A percentile compares a stretch with the other conserved stretches of the same genome.
Evolutionary conservation across 192 early-diverging fungal species (phyloP).

Genomic region (Haplosporangium gracile): DNA sequence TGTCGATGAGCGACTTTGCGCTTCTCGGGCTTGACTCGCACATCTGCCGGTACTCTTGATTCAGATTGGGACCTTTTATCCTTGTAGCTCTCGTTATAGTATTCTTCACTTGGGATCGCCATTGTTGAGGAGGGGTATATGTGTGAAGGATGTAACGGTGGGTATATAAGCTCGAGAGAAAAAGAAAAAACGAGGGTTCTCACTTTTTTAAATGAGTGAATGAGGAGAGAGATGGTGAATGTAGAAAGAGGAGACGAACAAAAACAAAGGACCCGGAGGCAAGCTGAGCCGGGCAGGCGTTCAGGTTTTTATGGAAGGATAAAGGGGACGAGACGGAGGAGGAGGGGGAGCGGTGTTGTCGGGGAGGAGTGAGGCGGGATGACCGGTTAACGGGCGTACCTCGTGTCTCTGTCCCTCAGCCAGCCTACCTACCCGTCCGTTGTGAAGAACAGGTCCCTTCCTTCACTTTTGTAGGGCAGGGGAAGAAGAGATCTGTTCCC

Average conservation of each 20-base stretch:
- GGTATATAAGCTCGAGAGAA: background rate
- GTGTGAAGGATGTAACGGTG: background rate
- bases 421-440: no score
- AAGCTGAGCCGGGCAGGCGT: background rate
- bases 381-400: no score
- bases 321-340: background rate
- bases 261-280: background rate
- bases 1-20: slow-evolving; percentile 25
- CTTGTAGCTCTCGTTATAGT: background rate
- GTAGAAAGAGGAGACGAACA: background rate
- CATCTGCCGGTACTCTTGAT: background rate
- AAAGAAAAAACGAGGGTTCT: background rate
- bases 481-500: no score
- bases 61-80: background rate
- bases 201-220: background rate
- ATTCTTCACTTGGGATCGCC: background rate
- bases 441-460: no score
- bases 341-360: no score
- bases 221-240: background rate
- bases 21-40: background rate
- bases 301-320: background rate
- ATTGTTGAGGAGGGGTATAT: background rate
- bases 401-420: no score
- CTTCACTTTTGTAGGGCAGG: no score
- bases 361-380: no score